These are phyloP conservation scores for Phytophthora litchii DNA, from an alignment of 352 stramenopile species.

Conservation along the genomic window DNA sequence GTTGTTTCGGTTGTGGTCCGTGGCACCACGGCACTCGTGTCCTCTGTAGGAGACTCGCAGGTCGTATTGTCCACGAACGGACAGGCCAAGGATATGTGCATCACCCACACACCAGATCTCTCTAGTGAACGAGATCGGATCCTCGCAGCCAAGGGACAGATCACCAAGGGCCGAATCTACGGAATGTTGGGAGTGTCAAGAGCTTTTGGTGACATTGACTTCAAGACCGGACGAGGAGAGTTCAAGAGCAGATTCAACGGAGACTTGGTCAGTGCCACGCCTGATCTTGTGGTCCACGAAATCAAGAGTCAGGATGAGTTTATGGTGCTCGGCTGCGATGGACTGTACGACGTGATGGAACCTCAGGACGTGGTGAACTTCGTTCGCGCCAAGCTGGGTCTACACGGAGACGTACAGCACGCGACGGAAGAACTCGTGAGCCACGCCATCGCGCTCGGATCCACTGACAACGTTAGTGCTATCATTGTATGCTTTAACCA, in stretches of 20 bases:
- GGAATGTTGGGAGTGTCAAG: conserved; percentile 81
- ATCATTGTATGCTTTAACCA: conserved; percentile 85
- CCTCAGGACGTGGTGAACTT: conserved; percentile 86
- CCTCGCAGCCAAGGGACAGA: conserved; percentile 76
- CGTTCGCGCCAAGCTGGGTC: conserved; percentile 68
- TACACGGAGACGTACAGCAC: conserved; percentile 79
- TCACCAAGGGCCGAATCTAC: conserved; percentile 88
- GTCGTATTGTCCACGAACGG: conserved; percentile 72
- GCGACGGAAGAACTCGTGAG: conserved; percentile 84
- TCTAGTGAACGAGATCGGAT: conserved; percentile 83
- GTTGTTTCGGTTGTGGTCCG: conserved; percentile 68
- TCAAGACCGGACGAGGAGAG: conserved; percentile 83
- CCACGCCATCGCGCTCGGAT: conserved; percentile 80
- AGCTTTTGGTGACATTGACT: conserved; percentile 87
- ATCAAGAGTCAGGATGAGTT: conserved; percentile 76
- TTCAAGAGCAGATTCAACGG: conserved; percentile 86
- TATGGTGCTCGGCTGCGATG: conserved; percentile 82
- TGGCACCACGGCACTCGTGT: conserved; percentile 56
- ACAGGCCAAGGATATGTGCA: conserved; percentile 60
- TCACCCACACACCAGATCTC: conserved; percentile 70
- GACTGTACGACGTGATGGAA: conserved; percentile 87
- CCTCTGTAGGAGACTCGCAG: conserved; percentile 83
- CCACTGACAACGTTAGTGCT: conserved; percentile 84
- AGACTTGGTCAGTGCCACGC: conserved; percentile 75
- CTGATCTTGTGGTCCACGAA: conserved; percentile 65